Base-by-base conservation (phyloP, 2,329 filamentous ascomycete species). In the Cladophialophora yegresii region DNA sequence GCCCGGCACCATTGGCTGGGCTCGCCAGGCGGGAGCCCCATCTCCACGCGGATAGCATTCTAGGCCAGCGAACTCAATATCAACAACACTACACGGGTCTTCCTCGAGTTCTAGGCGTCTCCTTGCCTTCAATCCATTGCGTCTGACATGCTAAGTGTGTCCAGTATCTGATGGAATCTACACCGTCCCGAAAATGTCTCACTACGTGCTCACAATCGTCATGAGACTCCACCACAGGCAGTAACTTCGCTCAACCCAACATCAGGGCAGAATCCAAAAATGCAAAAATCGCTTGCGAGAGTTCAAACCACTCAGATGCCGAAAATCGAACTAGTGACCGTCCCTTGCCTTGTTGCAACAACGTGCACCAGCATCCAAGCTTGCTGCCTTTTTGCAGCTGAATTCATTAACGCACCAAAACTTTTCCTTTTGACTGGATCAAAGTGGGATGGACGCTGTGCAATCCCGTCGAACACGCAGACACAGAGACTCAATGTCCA, bases 331-430 rank as follows among this genome's bases (percentile, higher is more conserved):
- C 36, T 43, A 16, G 36, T 43, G 36, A 20, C 13, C 36, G 36
- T 43, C 36, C 36, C 36, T 16, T 43, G 36, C 6, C 47, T 13
- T 28, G 47, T 26, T 20, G 20, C 10, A 22, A 50, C 45, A 51
- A 36, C 49, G 23, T 59, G 12, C 57, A 20, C 57, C 45, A 16
- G 47, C 16, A 23, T 26, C 2, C 22, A 16, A 26, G 4, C 20
- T 6, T 45, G 28, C 30, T 30, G n/a, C 45, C 45, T 6, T 40
- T 12, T 51, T 13, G 32, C 43, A 26, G 50, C 20, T 23, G 43
- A 43, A 51, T n/a, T 40, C 28, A 51, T 59, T 50, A 50, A 45
- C 45, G n/a, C 30, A n/a, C 57, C 45, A 51, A 59, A 59, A 49
- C 43, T 59, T 59, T 59, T 49, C 23, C 56, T 50, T 22, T 59